A percentile compares a stretch with the other conserved stretches of the same genome.
These are phyloP conservation scores for Mucor lusitanicus DNA, from an alignment of 371 early-diverging fungal species.

Conservation along the genomic window DNA sequence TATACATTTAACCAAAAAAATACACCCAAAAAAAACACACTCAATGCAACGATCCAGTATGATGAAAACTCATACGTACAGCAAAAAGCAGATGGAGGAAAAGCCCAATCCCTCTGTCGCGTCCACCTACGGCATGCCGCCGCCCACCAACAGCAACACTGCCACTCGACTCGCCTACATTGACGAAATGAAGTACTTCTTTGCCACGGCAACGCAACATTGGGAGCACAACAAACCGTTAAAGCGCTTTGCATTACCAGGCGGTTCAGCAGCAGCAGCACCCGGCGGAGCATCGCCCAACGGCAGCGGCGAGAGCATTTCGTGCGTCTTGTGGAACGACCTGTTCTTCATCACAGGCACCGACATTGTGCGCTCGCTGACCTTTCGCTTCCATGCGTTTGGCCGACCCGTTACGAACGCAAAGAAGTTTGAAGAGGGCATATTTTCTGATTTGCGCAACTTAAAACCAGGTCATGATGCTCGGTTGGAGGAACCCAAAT, in stretches of 20 bases:
- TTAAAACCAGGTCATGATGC: conserved; percentile 98
- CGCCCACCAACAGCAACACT: conserved; percentile 30
- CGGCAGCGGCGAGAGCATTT: conserved; percentile 73
- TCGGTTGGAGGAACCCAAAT: conserved; percentile 94
- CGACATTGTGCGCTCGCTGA: conserved; percentile 96
- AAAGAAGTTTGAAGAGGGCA: conserved; percentile 99
- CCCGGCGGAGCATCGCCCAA: not conserved
- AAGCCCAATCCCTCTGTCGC: conserved; percentile 8
- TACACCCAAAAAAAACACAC: not conserved
- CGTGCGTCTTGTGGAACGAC: conserved; percentile 91
- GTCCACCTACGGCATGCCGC: conserved; percentile 16
- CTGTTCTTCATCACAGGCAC: conserved; percentile 96
- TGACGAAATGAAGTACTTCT: conserved; percentile 60
- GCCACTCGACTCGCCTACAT: conserved; percentile 41
- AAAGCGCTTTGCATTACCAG: conserved; percentile 74
- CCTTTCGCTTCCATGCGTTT: conserved; percentile 93
- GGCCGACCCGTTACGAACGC: conserved; percentile 87
- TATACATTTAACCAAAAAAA: not conserved
- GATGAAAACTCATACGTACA: conserved; percentile 23
- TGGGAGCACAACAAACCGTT: conserved; percentile 61
- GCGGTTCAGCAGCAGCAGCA: conserved; percentile 11
- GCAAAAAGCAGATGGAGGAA: conserved; percentile 17
- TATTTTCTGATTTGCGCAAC: conserved; percentile 97
- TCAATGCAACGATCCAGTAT: conserved; percentile 17
- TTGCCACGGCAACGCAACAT: conserved; percentile 59